Evolutionary conservation across 2,329 filamentous ascomycete genomes (phyloP).

Genomic region (Fusarium pilosicola): DNA sequence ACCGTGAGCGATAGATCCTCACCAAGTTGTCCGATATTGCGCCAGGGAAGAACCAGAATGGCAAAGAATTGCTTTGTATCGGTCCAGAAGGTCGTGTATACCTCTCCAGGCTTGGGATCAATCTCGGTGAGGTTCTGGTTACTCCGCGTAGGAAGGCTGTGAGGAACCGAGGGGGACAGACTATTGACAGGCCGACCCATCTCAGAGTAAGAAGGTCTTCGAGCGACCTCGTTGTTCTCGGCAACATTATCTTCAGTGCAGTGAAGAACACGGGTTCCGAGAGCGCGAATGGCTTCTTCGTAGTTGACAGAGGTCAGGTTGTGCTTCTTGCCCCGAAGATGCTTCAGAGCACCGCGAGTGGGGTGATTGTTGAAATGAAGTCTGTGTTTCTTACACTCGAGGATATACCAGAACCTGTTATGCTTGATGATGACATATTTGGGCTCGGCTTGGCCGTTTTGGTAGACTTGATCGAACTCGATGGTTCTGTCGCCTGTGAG

Average conservation of each 20-base stretch:
- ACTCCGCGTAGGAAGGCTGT: neutral
- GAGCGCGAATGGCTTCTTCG: neutral
- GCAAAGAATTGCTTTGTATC: neutral
- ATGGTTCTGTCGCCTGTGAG: neutral
- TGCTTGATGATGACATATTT: constrained; percentile 1
- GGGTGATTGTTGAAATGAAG: neutral
- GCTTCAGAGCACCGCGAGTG: neutral
- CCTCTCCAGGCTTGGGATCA: neutral
- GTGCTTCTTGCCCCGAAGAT: neutral
- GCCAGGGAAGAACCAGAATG: neutral
- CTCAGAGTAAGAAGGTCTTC: neutral
- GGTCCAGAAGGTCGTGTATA: neutral
- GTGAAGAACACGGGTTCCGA: constrained; percentile 10
- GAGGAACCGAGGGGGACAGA: accelerated
- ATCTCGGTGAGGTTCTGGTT: neutral
- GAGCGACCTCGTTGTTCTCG: neutral
- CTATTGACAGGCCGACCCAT: neutral
- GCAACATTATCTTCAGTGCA: neutral
- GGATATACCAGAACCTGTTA: constrained; percentile 2
- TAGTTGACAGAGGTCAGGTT: no score
- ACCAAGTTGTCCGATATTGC: accelerated
- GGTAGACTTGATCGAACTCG: constrained; percentile 19
- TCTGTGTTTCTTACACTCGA: neutral
- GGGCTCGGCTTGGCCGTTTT: constrained; percentile 1
- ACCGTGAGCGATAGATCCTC: neutral